phyloP scores from a whole-genome alignment of 306 rosid species.

The Corylus heterophylla region DNA sequence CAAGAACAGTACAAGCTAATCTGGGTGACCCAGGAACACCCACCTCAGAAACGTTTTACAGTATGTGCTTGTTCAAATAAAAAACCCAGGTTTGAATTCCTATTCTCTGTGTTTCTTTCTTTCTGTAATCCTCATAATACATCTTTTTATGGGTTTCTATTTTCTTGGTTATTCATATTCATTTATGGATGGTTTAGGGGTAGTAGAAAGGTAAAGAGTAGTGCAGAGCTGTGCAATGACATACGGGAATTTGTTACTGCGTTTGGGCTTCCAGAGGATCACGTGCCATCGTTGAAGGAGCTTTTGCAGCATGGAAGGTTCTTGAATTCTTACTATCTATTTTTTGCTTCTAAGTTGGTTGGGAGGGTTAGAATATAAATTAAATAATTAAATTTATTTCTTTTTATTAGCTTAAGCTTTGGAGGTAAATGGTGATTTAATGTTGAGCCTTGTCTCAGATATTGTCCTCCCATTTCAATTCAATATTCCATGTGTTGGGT shows the following conservation, averaged over 20 bases:
- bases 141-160: not conserved
- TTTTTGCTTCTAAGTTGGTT: not conserved
- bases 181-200: constrained; percentile 34
- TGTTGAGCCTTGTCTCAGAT: no score
- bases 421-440: no score
- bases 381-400: no score
- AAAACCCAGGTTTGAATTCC: constrained; percentile 42
- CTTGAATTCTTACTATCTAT: not conserved
- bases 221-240: constrained; percentile 74
- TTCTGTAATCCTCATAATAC: not conserved
- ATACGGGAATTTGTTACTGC: constrained; percentile 55
- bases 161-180: not conserved
- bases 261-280: constrained; percentile 65
- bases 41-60: constrained; percentile 13
- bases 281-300: constrained; percentile 77
- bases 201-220: constrained; percentile 59
- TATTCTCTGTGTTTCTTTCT: not conserved
- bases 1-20: constrained; percentile 22
- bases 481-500: no score
- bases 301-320: constrained; percentile 80
- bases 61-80: constrained; percentile 38
- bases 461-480: no score
- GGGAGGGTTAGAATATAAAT: no score
- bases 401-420: no score
- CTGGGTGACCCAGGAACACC: constrained; percentile 15